Evolutionary conservation across 176 grass and related monocot genomes (phyloP), one percentile per base, ranked within the genome.

Genomic region (Rhynchospora breviuscula): DNA sequence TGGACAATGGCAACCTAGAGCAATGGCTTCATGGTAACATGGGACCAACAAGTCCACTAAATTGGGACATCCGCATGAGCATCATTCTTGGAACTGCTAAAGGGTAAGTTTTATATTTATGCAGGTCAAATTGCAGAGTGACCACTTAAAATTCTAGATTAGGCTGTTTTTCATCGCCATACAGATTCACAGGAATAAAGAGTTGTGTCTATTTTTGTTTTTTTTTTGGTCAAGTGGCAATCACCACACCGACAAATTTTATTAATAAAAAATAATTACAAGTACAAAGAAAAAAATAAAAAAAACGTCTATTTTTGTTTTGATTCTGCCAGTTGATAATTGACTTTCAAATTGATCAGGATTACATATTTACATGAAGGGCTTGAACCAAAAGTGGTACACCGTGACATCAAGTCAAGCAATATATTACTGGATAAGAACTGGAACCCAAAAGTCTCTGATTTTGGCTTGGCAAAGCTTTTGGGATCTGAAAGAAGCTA

Each of bases 381-480:
- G 69, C 85, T 97, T 83, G 94, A 97, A 83, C 94, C 94, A 3
- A 97, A 97, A 87, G 94, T 97, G 81, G 91, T 97, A 59, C 94
- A 97, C 85, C 67, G 94, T 73, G 94, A 97, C 88, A 90, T 97
- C 83, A 97, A 97, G 85, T 97, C 94, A 4, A 97, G 89, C 87
- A 97, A 97, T 80, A 97, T 97, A 13, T 88, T 97, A 45, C 85
- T 97, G 10, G 91, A 97, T 71, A 93, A 81, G 87, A 85, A 88
- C 67, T 97, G 94, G 94, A 90, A 85, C 81, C 46, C 94, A 49
- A 97, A 90, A 85, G 94, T 97, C 45, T 97, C 94, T 1, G 94
- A 97, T 62, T 97, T 97, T 52, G 94, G 94, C 69, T 89, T 97
- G 21, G 94, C 94, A 66, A 97, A 97, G 91, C 91, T 97, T 79